Evolutionary conservation across 1,139 yeast genomes (phyloP).

Genomic region (Meyerozyma guilliermondii): DNA sequence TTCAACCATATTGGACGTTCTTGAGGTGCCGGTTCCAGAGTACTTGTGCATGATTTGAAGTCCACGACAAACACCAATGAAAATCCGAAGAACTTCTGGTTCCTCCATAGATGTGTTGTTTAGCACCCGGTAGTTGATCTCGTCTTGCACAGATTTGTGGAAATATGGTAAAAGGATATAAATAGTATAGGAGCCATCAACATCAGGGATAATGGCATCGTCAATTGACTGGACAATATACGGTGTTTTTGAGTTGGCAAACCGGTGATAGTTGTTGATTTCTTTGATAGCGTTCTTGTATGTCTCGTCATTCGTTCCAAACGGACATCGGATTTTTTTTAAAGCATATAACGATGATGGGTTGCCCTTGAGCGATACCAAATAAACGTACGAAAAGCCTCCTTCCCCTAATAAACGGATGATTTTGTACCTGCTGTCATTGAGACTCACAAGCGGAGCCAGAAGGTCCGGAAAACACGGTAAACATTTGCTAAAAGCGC

Average conservation of each 20-base stretch:
- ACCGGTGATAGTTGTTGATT: conserved; percentile 68
- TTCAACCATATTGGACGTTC: conserved; percentile 7
- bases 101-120: conserved; percentile 52
- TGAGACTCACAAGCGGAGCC: conserved; percentile 47
- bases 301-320: conserved; percentile 66
- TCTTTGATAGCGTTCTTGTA: conserved; percentile 66
- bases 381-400: conserved; percentile 84
- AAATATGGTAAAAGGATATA: conserved; percentile 78
- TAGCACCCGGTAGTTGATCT: conserved; percentile 59
- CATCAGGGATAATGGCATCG: conserved; percentile 64
- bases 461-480: conserved; percentile 40
- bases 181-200: conserved; percentile 75
- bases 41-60: conserved; percentile 71
- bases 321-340: conserved; percentile 84
- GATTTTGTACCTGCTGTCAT: conserved; percentile 50
- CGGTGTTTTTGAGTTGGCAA: conserved; percentile 49
- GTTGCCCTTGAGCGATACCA: conserved; percentile 49
- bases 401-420: conserved; percentile 79
- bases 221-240: conserved; percentile 68
- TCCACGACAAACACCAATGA: conserved; percentile 71
- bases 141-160: conserved; percentile 68
- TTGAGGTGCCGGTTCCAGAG: conserved; percentile 24
- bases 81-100: conserved; percentile 53
- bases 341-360: conserved; percentile 59
- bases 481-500: conserved; percentile 27